Evolutionary conservation across 805 yeast genomes (phyloP).

Genomic region (Grigorovia humatica): DNA sequence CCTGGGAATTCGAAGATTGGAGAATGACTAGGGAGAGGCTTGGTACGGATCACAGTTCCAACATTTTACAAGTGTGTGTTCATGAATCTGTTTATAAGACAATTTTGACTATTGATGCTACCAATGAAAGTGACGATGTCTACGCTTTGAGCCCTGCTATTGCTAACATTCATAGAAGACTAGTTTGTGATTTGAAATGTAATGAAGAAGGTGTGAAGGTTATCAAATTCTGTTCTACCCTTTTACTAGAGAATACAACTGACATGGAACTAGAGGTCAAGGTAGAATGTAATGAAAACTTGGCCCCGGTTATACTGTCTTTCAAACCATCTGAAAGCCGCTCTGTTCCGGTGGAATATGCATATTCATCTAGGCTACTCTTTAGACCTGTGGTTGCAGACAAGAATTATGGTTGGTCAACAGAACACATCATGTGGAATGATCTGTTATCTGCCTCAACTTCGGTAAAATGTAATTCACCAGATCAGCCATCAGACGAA

Average conservation of each 20-base stretch:
- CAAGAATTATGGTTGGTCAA: conserved; percentile 59
- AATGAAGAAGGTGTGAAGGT: conserved; percentile 71
- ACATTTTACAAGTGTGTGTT: conserved; percentile 53
- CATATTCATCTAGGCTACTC: conserved; percentile 45
- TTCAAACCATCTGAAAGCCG: conserved; percentile 46
- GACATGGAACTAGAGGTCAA: conserved; percentile 43
- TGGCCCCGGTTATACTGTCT: conserved; percentile 24
- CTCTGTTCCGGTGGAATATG: conserved; percentile 68
- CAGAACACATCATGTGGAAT: conserved; percentile 54
- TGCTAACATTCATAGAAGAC: conserved; percentile 56
- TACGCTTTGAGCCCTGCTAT: conserved; percentile 55
- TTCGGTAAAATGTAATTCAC: conserved; percentile 51
- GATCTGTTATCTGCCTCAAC: conserved; percentile 39
- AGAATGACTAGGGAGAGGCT: conserved; percentile 69
- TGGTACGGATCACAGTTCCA: conserved; percentile 51
- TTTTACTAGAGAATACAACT: conserved; percentile 58
- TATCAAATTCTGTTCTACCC: conserved; percentile 68
- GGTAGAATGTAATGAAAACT: conserved; percentile 24
- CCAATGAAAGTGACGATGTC: conserved; percentile 75
- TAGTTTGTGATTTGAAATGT: conserved; percentile 60
- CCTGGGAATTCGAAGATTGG: conserved; percentile 97
- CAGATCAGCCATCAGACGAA: conserved; percentile 31
- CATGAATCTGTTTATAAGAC: conserved; percentile 45
- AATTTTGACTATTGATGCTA: conserved; percentile 50
- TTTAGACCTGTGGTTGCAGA: conserved; percentile 49